Evolutionary conservation across 2,329 filamentous ascomycete genomes (phyloP).

Genomic region (Teratosphaeriaceae sp.): DNA sequence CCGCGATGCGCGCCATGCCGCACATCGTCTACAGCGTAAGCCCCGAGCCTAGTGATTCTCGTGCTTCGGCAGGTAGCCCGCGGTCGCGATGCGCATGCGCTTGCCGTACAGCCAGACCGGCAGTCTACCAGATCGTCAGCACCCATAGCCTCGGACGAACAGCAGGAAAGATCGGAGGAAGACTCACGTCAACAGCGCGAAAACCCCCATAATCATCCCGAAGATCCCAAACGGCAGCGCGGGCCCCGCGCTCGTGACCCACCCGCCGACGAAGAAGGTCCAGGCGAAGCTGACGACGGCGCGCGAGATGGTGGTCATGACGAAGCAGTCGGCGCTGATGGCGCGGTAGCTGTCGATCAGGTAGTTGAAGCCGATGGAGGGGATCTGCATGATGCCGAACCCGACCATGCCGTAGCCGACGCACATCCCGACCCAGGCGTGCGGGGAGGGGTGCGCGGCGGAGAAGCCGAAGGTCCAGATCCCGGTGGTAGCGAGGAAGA

Average conservation of each 20-base stretch:
- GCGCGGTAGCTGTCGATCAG: slow-evolving; percentile 46
- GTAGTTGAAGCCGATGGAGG: slow-evolving; percentile 39
- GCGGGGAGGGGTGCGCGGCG: slow-evolving; percentile 30
- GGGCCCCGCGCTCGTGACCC: slow-evolving; percentile 39
- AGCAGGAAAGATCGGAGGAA: not conserved
- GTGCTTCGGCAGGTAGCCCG: slow-evolving; percentile 16
- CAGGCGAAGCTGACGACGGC: slow-evolving; percentile 48
- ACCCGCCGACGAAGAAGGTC: slow-evolving; percentile 48
- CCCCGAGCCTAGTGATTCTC: slow-evolving; percentile 6
- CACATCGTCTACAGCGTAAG: not conserved
- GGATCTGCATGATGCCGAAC: slow-evolving; percentile 37
- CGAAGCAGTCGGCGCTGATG: slow-evolving; percentile 47
- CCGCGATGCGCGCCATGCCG: not conserved
- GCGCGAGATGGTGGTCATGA: slow-evolving; percentile 45
- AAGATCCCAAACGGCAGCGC: slow-evolving; percentile 49
- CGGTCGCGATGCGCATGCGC: slow-evolving; percentile 36
- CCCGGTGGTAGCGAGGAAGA: slow-evolving; percentile 33
- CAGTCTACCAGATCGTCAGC: not conserved
- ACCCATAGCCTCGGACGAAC: not conserved
- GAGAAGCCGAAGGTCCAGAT: slow-evolving; percentile 35
- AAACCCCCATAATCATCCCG: slow-evolving; percentile 46
- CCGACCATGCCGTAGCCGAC: slow-evolving; percentile 36
- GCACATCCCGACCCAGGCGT: slow-evolving; percentile 34
- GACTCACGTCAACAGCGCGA: slow-evolving; percentile 30
- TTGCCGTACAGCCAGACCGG: slow-evolving; percentile 32